These are phyloP conservation scores for Tuber umbilicatum DNA, from an alignment of 495 filamentous ascomycete species.

Conservation along the genomic window DNA sequence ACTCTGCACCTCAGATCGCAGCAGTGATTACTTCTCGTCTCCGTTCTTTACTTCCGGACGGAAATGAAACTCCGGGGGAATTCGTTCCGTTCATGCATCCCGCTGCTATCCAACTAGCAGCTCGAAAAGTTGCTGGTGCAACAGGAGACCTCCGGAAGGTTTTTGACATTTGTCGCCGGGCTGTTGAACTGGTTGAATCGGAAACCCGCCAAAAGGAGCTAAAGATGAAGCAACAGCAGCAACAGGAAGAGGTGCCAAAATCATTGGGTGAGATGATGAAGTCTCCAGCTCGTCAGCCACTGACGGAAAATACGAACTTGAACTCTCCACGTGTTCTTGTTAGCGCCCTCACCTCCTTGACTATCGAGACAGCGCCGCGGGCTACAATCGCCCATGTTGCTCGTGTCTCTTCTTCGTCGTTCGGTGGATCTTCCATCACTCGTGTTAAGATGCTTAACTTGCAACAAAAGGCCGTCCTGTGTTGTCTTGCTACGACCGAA, in stretches of 20 bases:
- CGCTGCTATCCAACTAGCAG: conserved; percentile 82
- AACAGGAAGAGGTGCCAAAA: conserved; percentile 22
- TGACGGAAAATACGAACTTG: conserved; percentile 64
- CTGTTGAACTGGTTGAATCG: conserved; percentile 79
- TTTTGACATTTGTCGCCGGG: conserved; percentile 85
- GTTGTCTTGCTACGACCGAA: conserved; percentile 75
- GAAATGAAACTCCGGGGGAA: conserved; percentile 43
- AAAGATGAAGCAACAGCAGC: conserved; percentile 40
- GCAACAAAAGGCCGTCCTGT: conserved; percentile 93
- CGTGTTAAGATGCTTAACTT: conserved; percentile 81
- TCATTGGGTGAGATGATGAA: conserved; percentile 23
- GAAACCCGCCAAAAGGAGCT: conserved; percentile 66
- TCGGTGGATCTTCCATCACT: conserved; percentile 75
- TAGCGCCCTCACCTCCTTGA: conserved; percentile 55
- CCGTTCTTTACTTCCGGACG: conserved; percentile 54
- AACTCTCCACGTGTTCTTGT: conserved; percentile 52
- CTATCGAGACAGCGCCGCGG: conserved; percentile 68
- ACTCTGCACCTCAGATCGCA: conserved; percentile 82
- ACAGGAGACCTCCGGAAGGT: conserved; percentile 92
- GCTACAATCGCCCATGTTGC: conserved; percentile 86
- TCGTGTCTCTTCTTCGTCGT: conserved; percentile 74
- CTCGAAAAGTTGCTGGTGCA: conserved; percentile 87
- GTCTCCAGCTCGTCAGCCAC: conserved; percentile 42
- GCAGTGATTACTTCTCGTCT: conserved; percentile 78
- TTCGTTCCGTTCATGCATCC: conserved; percentile 86